Evolutionary conservation across 1,284 basidiomycete genomes (phyloP).

Genomic region (Clitocybe nebularis): DNA sequence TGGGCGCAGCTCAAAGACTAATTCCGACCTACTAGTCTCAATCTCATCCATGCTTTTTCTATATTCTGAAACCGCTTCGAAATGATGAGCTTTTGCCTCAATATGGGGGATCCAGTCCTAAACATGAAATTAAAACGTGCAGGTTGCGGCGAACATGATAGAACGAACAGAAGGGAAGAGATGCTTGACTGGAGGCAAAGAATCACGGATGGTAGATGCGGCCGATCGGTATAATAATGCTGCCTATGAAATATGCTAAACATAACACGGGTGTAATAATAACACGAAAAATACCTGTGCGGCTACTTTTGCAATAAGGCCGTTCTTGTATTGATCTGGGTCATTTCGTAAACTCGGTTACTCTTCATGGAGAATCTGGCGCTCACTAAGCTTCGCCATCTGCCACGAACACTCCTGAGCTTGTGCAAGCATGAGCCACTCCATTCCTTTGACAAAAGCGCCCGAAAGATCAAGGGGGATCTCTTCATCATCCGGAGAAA

Average conservation of each 20-base stretch:
- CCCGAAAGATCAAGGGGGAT: conserved; percentile 62
- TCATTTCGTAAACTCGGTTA: conserved; percentile 75
- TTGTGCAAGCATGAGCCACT: conserved; percentile 86
- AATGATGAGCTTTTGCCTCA: conserved; percentile 82
- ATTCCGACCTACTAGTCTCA: conserved; percentile 63
- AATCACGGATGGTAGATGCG: conserved; percentile 46
- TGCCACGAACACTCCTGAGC: conserved; percentile 99
- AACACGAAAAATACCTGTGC: no score
- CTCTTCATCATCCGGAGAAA: conserved; percentile 51
- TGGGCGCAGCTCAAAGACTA: conserved; percentile 3
- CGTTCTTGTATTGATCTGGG: conserved; percentile 77
- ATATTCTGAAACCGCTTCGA: conserved; percentile 87
- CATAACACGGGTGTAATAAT: conserved; percentile 3
- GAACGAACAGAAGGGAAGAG: conserved; percentile 51
- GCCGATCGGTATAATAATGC: conserved; percentile 67
- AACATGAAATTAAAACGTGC: conserved; percentile 8
- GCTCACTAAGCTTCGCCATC: conserved; percentile 79
- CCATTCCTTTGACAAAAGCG: conserved; percentile 61
- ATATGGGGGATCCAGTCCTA: conserved; percentile 84
- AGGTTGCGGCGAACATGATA: no score
- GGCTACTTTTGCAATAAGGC: conserved; percentile 83
- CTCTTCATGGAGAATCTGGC: conserved; percentile 98
- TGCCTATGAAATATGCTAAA: conserved; percentile 36
- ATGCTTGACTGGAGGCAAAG: conserved; percentile 41
- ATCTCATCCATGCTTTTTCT: conserved; percentile 89